Conservation (phyloP, 176 grass and related monocot genomes). For the Areca catechu region DNA sequence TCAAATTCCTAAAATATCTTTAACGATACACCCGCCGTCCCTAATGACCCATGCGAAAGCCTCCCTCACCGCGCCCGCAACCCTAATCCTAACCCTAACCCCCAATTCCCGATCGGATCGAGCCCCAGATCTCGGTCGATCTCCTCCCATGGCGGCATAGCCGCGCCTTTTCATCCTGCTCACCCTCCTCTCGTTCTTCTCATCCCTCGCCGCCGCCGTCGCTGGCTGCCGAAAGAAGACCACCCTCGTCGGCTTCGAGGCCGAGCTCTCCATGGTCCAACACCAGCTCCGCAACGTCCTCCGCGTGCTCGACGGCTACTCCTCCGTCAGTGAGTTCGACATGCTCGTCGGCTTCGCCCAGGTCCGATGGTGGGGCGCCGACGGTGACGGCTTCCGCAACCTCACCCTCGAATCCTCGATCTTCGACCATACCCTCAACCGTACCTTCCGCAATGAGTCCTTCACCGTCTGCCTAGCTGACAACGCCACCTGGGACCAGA, state of each 20-base stretch:
- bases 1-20: too few relatives aligned
- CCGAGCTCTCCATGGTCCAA: slow-evolving; percentile 72
- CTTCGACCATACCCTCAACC: slow-evolving; percentile 33
- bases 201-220: slow-evolving; percentile 3
- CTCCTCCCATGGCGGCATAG: too few relatives aligned
- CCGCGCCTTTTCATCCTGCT: too few relatives aligned
- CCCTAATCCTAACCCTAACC: too few relatives aligned
- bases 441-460: slow-evolving; percentile 51
- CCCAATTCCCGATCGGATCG: too few relatives aligned
- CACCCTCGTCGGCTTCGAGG: slow-evolving; percentile 34
- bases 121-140: too few relatives aligned
- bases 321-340: slow-evolving; percentile 58
- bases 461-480: slow-evolving; percentile 46
- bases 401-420: slow-evolving; percentile 37
- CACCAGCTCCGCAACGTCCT: slow-evolving; percentile 85
- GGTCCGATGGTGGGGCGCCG: slow-evolving; percentile 66
- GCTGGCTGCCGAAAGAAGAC: slow-evolving; percentile 39
- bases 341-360: slow-evolving; percentile 66
- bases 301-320: too few relatives aligned
- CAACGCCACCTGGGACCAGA: slow-evolving; percentile 45
- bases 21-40: too few relatives aligned
- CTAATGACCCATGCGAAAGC: too few relatives aligned
- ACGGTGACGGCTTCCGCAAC: slow-evolving; percentile 40
- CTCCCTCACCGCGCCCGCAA: too few relatives aligned
- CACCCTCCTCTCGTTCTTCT: too few relatives aligned